phyloP scores from a whole-genome alignment of 75 land plant species.

The Selaginella tamariscina region DNA sequence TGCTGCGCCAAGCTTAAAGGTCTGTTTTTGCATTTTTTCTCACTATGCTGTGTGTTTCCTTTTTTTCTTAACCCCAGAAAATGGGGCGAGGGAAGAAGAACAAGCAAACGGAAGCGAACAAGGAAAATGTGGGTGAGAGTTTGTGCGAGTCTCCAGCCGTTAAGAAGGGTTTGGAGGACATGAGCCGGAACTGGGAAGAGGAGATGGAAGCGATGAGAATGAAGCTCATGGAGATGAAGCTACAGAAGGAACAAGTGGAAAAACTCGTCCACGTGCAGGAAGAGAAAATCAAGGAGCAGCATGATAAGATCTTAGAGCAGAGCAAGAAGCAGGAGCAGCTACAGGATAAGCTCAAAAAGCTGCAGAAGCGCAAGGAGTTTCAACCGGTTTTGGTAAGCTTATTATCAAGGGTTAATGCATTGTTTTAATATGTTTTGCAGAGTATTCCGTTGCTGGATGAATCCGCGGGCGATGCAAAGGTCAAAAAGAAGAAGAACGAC shows the following conservation, averaged over 20 bases:
- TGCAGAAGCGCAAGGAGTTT: constrained; percentile 71
- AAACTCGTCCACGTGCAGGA: constrained; percentile 39
- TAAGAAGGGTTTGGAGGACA: not conserved
- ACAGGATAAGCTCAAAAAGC: constrained; percentile 51
- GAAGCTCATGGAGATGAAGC: constrained; percentile 33
- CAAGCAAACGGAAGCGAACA: not conserved
- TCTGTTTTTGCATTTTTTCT: too few species aligned
- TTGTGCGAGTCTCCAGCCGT: not conserved
- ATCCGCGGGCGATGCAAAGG: constrained; percentile 27
- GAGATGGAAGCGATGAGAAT: constrained; percentile 43
- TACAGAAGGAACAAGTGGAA: constrained; percentile 52
- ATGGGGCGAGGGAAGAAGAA: too few species aligned
- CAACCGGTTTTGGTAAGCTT: constrained; percentile 53
- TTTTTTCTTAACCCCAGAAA: too few species aligned
- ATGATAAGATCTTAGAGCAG: constrained; percentile 32
- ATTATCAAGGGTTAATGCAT: not conserved
- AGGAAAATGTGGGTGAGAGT: constrained; percentile 16
- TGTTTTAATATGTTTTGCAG: constrained; percentile 12
- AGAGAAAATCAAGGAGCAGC: constrained; percentile 27
- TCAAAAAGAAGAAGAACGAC: constrained; percentile 36
- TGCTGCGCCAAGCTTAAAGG: too few species aligned
- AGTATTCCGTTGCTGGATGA: constrained; percentile 26
- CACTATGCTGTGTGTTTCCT: too few species aligned
- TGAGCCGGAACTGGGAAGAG: constrained; percentile 28
- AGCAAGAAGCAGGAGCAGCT: constrained; percentile 52